These are phyloP conservation scores for Athelia psychrophila DNA, from an alignment of 1,284 basidiomycete species.

Conservation along the genomic window DNA sequence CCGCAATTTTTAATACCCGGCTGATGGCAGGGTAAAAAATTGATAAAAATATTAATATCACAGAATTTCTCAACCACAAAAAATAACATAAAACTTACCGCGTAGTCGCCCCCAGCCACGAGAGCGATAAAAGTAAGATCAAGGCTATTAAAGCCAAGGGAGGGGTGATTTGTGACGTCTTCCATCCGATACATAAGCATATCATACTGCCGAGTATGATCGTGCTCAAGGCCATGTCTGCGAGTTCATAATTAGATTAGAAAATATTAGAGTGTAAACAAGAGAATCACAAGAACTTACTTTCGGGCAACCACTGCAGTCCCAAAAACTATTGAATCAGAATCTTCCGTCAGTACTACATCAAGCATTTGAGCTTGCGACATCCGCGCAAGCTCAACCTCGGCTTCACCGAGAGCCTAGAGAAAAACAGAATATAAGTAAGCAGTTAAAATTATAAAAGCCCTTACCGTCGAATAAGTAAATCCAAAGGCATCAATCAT, in stretches of 20 bases:
- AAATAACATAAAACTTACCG: not conserved
- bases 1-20: slow-evolving; percentile 2
- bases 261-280: not conserved
- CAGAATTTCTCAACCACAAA: slow-evolving; percentile 1
- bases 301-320: slow-evolving; percentile 19
- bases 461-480: slow-evolving; percentile 14
- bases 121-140: not conserved
- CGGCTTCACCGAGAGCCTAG: slow-evolving; percentile 7
- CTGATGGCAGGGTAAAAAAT: not conserved
- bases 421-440: slow-evolving; percentile 13
- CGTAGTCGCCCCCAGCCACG: not conserved
- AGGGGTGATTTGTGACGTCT: not conserved
- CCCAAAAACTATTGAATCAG: not conserved
- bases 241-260: too few relatives aligned
- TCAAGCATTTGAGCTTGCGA: not conserved
- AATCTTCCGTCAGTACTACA: not conserved
- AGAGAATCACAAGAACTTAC: not conserved
- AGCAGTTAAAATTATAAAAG: slow-evolving; percentile 2
- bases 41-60: not conserved
- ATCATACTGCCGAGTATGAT: not conserved
- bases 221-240: not conserved
- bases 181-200: not conserved
- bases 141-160: not conserved
- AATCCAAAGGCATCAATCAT: slow-evolving; percentile 22
- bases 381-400: not conserved